Percentiles rank a stretch among this genome's conserved stretches.
Evolutionary conservation across 805 yeast genomes (phyloP).

Genomic region (Myxozyma monticola): DNA sequence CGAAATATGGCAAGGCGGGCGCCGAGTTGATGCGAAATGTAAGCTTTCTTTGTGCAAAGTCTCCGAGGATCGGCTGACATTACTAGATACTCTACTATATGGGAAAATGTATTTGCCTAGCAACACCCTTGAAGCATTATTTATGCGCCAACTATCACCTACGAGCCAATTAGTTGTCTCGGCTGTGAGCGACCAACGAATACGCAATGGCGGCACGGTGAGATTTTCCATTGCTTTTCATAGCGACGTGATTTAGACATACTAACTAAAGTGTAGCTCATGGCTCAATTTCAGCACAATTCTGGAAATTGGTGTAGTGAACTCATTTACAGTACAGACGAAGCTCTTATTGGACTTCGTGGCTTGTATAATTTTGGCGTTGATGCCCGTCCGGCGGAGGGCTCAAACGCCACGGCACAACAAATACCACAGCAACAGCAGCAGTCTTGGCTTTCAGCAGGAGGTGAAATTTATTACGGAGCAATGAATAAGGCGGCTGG

Average conservation of each 20-base stretch:
- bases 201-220: slow-evolving; percentile 52
- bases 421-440: not conserved
- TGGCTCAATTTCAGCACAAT: slow-evolving; percentile 70
- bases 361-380: slow-evolving; percentile 66
- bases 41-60: too few species aligned
- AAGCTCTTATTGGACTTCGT: slow-evolving; percentile 77
- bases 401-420: too few species aligned
- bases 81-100: slow-evolving; percentile 54
- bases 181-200: slow-evolving; percentile 67
- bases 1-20: slow-evolving; percentile 37
- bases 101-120: slow-evolving; percentile 90
- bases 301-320: slow-evolving; percentile 66
- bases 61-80: too few species aligned
- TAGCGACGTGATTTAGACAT: slow-evolving; percentile 29
- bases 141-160: slow-evolving; percentile 60
- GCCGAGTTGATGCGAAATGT: slow-evolving; percentile 33
- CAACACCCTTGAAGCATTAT: slow-evolving; percentile 82
- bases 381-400: slow-evolving; percentile 31
- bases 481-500: slow-evolving; percentile 85
- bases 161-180: slow-evolving; percentile 67
- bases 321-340: slow-evolving; percentile 77
- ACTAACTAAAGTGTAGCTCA: slow-evolving; percentile 49
- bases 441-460: slow-evolving; percentile 64
- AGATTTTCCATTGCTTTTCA: not conserved
- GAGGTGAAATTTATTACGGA: slow-evolving; percentile 89